phyloP scores from a whole-genome alignment of 1,139 yeast genomes.

The Geotrichum restrictum region DNA sequence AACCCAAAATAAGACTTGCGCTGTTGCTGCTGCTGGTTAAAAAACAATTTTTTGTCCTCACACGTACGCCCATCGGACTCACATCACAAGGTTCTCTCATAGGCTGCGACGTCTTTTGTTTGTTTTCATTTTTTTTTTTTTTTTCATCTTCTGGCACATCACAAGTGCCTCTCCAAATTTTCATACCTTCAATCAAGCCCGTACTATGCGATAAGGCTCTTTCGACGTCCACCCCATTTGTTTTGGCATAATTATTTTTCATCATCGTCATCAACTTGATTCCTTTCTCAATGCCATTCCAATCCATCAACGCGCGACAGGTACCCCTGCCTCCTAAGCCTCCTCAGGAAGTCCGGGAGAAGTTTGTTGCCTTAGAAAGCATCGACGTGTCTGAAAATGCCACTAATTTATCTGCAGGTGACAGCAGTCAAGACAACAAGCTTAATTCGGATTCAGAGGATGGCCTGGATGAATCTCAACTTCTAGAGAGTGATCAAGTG shows the following conservation, averaged over 20 bases:
- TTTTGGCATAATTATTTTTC: background rate
- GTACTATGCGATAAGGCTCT: no score
- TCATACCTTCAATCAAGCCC: no score
- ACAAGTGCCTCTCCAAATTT: background rate
- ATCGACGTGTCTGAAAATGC: no score
- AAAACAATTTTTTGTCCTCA: background rate
- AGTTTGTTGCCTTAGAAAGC: no score
- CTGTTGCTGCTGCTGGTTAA: slow-evolving; percentile 1
- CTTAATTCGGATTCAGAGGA: slow-evolving; percentile 2
- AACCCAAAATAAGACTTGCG: background rate
- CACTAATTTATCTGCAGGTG: no score
- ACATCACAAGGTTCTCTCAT: background rate
- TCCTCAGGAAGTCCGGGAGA: background rate
- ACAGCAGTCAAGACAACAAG: no score
- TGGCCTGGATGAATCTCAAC: background rate
- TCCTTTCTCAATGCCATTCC: slow-evolving; percentile 14
- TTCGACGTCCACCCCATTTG: no score
- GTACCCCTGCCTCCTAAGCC: background rate
- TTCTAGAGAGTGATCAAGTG: background rate
- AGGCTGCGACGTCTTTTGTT: background rate
- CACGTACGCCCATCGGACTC: no score
- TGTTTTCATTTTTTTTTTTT: background rate
- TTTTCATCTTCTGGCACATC: background rate
- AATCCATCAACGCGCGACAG: slow-evolving; percentile 17
- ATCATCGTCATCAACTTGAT: background rate